Base-by-base conservation (phyloP, 345 rosid species). In the Noccaea bulbosa region DNA sequence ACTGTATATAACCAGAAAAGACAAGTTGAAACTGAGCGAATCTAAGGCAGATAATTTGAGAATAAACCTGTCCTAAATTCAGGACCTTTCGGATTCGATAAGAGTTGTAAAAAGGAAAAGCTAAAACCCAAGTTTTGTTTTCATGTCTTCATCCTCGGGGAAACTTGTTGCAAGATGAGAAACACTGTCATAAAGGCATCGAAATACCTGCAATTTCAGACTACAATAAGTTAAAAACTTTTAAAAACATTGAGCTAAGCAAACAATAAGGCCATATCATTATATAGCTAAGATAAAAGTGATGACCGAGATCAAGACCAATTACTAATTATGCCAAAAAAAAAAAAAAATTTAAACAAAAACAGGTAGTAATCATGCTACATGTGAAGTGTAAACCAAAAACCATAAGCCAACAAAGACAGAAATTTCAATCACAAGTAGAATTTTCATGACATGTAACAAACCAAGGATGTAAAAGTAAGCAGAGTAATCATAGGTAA, bases 131-230 rank as follows among this genome's bases (percentile, higher is more conserved):
- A 40, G 51, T 14, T 64, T 37, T 44, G 55, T 24, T 58, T 30
- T 8, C 73, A 57, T 65, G 32, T 50, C 62, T 74, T 20, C 16
- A 14, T 51, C 62, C 6, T 62, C 30, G 20, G 11, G 6, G 7
- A 54, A 47, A 17, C 65, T 75, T 46, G 74, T 69, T 45, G 52
- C 14, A 53, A 35, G 69, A 61, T 68, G 46, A 27, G 4, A 49
- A 35, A 74, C 14, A 41, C 12, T 38, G 60, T 75, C 75, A 76
- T 63, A 69, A 63, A 69, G 79, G 79, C 75, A 75, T 69, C 1
- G 75, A 69, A 54, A 75, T 62, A 62, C 75, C 75, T 75, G 71
- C 65, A 62, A 33, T 27, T 53, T 67, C 60, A 50, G 38, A 33
- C 0, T 15, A 2, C 0, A 49, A 5, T 17, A 16, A 33, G 60